Evolutionary conservation across 768 basidiomycete species (phyloP), one percentile per base, ranked within the genome.

Genomic region (Tylopilus rubrobrunneus): DNA sequence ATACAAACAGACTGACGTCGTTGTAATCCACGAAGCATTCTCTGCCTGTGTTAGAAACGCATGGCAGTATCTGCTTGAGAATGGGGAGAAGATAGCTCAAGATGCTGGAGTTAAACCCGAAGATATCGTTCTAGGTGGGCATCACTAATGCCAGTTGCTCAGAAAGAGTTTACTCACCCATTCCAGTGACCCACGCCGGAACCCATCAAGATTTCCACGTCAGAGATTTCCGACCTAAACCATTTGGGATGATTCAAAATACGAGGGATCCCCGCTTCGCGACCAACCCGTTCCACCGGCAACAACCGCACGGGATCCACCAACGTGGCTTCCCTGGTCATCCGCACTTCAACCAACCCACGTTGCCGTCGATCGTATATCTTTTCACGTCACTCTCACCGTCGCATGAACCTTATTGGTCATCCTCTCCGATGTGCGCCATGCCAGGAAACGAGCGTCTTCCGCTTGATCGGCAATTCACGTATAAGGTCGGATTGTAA

Each of bases 41-140:
- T 36, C 72, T 25, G 27, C 57, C 7, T 58, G 60, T 17, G 61
- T 72, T 14, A 66, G 65, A 19, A 66, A 71, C 6, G 77, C 75
- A 5, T 78, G 78, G 78, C 55, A 61, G 19, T 72, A 69, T 46
- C 59, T 78, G 0, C 67, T 76, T 4, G 49, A 64, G 8, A 56
- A 71, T 12, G 75, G 68, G 1, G 62, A 60, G n/a, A 55, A 47
- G 11, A 52, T 77, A 12, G 74, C 73, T 0, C 51, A 58, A 15
- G 55, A 66, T 29, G 62, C 69, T 50, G 58, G 61, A n/a, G 62
- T 77, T n/a, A 56, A 63, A 54, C 75, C 76, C 0, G 71, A 77
- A 55, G 69, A 78, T 7, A 48, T 79, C 3, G 69, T 78, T 29
- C 67, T 79, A 12, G 68, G 78, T 79, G 11, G n/a, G 72, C 56